A percentile compares a stretch with the other conserved stretches of the same genome.
phyloP scores from a whole-genome alignment of 2,329 filamentous ascomycete genomes.

The Aspergillus fumigatiaffinis region DNA sequence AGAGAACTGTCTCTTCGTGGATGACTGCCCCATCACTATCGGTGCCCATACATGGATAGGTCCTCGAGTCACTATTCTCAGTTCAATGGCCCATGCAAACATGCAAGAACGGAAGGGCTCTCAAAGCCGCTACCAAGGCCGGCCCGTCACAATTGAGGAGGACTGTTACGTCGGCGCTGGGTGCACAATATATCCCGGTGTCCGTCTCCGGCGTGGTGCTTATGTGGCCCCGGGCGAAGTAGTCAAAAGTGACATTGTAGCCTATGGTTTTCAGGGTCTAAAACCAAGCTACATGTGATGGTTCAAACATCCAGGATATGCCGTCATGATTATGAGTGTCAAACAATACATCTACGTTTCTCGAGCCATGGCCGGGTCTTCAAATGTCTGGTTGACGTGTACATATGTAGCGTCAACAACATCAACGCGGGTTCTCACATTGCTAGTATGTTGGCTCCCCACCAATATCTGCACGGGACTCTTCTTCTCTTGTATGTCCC shows the following conservation, averaged over 20 bases:
- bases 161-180: slow-evolving; percentile 64
- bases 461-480: neutral
- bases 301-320: neutral
- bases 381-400: neutral
- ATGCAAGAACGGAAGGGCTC: slow-evolving; percentile 69
- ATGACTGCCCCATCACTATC: slow-evolving; percentile 78
- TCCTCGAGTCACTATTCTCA: slow-evolving; percentile 82
- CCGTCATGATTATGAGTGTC: neutral
- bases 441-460: neutral
- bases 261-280: slow-evolving; percentile 40
- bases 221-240: slow-evolving; percentile 45
- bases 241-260: slow-evolving; percentile 41
- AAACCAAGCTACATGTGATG: slow-evolving; percentile 41
- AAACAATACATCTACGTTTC: neutral
- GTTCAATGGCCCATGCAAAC: slow-evolving; percentile 68
- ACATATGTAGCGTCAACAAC: neutral
- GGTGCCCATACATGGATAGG: slow-evolving; percentile 68
- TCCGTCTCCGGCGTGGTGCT: slow-evolving; percentile 39
- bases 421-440: neutral
- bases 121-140: slow-evolving; percentile 66
- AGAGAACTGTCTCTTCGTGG: slow-evolving; percentile 78
- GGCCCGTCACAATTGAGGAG: slow-evolving; percentile 70
- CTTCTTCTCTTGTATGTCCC: neutral
- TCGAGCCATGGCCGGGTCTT: no score
- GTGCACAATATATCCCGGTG: slow-evolving; percentile 53